phyloP scores from a whole-genome alignment of 345 rosid genomes.

The Eucalyptus regnans region DNA sequence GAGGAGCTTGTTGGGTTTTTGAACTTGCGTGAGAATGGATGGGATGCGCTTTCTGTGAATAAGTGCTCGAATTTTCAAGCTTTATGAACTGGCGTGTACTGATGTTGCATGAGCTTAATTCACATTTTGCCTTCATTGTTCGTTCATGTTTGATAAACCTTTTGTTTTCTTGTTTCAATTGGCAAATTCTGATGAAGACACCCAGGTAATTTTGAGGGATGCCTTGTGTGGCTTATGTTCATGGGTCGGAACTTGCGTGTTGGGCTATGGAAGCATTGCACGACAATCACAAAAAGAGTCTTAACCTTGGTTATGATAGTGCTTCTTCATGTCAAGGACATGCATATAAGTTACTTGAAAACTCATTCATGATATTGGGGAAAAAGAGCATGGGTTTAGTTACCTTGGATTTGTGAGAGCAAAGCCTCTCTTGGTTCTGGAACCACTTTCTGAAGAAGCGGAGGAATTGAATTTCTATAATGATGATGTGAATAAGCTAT shows the following conservation, averaged over 20 bases:
- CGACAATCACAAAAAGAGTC: not conserved
- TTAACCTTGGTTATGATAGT: not conserved
- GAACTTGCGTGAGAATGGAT: not conserved
- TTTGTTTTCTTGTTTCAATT: not conserved
- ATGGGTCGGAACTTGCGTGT: not conserved
- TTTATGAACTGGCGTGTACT: not conserved
- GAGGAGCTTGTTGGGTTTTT: not conserved
- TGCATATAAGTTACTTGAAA: not conserved
- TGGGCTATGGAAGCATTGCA: not conserved
- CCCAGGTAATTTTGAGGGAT: not conserved
- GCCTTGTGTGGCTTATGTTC: not conserved
- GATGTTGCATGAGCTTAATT: not conserved
- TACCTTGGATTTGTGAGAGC: not conserved
- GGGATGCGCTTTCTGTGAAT: not conserved
- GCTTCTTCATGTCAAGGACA: not conserved
- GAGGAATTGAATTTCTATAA: not conserved
- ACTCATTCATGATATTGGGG: not conserved
- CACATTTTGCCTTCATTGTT: not conserved
- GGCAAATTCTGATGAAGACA: not conserved
- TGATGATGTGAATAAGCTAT: not conserved
- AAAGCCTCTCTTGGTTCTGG: not conserved
- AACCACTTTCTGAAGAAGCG: not conserved
- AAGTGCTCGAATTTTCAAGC: not conserved
- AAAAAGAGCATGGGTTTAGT: not conserved
- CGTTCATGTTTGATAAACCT: not conserved